Base-by-base conservation (phyloP, 1,284 basidiomycete species). In the Naganishia sp. region DNA sequence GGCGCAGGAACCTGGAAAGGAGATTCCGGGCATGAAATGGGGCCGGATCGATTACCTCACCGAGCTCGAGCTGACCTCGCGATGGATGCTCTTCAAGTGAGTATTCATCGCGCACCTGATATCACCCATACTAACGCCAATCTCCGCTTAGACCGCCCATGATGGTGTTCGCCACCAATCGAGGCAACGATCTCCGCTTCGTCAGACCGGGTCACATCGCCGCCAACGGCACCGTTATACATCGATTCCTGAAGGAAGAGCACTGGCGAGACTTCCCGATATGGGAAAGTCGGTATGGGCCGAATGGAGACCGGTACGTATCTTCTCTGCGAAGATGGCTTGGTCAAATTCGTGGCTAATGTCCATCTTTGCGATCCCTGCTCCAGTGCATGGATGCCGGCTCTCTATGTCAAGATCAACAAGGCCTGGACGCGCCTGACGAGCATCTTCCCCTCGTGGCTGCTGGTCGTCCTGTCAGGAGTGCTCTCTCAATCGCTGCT, bases 11-110 rank as follows among this genome's bases (percentile, higher is more conserved):
- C 64, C 18, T 23, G 60, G 25, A 39, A 66, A 45, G 54, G 21
- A 46, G 48, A 55, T 44, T 44, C 65, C 16, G 28, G 71, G 36
- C 23, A 52, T 48, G 63, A 70, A 68, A 59, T 79, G 71, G 64
- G 77, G 70, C 3, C 66, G 78, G 23, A 42, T 79, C 33, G 75
- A 77, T 57, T 79, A 74, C 65, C 57, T 75, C 18, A 70, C 70
- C 42, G 73, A 76, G 66, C 73, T 70, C 44, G 69, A 71, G 39
- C 56, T 73, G 11, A 74, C 72, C 55, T 73, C 75, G 1, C 64
- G 72, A 23, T 77, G 76, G 77, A 52, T 77, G 21, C 56, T 77
- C 23, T 74, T 72, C 68, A 74, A 72, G 76, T 77, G 48, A 68
- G 74, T 71, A 33, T 7, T 42, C 55, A 0, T 28, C 18, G 18